phyloP scores from a whole-genome alignment of 306 rosid genomes.

The Vachellia pachyceras region DNA sequence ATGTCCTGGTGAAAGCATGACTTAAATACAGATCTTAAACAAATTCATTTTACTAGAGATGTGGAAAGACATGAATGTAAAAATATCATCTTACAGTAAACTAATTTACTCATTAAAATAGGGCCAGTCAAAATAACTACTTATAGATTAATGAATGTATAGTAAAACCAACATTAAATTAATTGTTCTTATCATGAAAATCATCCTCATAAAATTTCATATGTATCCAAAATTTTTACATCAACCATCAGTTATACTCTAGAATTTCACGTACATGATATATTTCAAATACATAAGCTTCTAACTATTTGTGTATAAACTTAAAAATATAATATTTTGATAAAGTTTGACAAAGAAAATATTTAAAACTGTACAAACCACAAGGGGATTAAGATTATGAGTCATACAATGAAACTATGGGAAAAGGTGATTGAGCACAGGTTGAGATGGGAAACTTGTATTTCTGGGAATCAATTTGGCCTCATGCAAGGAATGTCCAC shows the following conservation, averaged over 20 bases:
- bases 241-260: background rate
- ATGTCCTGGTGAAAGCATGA: slow-evolving; percentile 51
- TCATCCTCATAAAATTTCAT: background rate
- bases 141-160: background rate
- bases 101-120: background rate
- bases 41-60: slow-evolving; percentile 22
- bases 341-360: background rate
- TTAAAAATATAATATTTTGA: background rate
- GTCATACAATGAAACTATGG: too few relatives aligned
- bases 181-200: background rate
- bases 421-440: too few relatives aligned
- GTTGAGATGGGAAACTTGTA: too few relatives aligned
- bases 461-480: too few relatives aligned
- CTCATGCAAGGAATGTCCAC: too few relatives aligned
- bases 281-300: background rate
- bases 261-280: background rate
- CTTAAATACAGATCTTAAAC: slow-evolving; percentile 22
- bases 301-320: background rate
- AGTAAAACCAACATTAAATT: background rate
- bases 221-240: background rate
- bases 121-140: slow-evolving; percentile 1
- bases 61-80: slow-evolving; percentile 4
- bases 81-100: background rate
- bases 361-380: too few relatives aligned
- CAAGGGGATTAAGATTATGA: too few relatives aligned